phyloP scores from a whole-genome alignment of 78 protist genomes.

The Dictyostelium firmibasis region DNA sequence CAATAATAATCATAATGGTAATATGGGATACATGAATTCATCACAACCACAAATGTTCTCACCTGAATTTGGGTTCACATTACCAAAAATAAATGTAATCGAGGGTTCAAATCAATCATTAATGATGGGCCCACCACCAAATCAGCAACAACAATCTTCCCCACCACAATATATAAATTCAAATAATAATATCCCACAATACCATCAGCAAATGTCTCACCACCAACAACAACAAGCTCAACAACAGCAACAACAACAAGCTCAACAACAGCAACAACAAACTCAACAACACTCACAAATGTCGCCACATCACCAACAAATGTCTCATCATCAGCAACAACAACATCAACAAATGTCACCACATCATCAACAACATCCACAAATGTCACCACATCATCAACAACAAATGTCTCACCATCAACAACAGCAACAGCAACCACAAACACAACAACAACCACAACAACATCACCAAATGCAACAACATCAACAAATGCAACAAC shows the following conservation, averaged over 20 bases:
- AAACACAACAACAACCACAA: not conserved
- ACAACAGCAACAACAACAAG: not conserved
- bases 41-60: not conserved
- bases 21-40: not conserved
- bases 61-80: constrained; percentile 6
- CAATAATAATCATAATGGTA: not conserved
- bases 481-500: not conserved
- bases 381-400: too few relatives aligned
- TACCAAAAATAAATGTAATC: constrained; percentile 22
- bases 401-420: too few relatives aligned
- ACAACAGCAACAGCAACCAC: not conserved
- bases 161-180: constrained; percentile 5
- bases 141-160: not conserved
- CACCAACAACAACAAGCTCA: not conserved
- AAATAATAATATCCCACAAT: not conserved
- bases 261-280: constrained; percentile 23
- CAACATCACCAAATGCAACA: not conserved
- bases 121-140: not conserved
- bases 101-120: not conserved
- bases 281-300: not conserved
- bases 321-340: constrained; percentile 15
- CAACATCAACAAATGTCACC: not conserved
- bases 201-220: not conserved
- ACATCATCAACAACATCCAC: not conserved
- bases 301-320: constrained; percentile 26